phyloP scores from a whole-genome alignment of 306 rosid species.

The Vigna mungo region DNA sequence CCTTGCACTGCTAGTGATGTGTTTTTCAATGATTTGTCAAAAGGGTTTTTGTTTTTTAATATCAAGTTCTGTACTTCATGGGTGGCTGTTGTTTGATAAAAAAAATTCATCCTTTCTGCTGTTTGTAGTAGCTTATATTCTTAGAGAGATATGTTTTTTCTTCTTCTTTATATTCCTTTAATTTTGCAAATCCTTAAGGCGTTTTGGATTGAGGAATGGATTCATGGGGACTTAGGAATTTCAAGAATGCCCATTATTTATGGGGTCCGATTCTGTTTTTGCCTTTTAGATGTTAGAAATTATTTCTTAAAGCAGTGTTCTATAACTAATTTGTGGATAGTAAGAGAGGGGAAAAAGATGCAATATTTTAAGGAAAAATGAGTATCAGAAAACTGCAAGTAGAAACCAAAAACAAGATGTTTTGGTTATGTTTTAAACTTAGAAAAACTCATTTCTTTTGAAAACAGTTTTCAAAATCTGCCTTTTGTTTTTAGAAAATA shows the following conservation, averaged over 20 bases:
- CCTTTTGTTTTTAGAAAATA: neutral
- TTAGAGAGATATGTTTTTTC: neutral
- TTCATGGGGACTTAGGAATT: neutral
- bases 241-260: neutral
- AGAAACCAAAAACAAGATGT: neutral
- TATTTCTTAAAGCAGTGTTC: neutral
- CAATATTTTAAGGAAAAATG: neutral
- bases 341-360: neutral
- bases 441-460: neutral
- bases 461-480: neutral
- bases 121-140: constrained; percentile 19
- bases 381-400: neutral
- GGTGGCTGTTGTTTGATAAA: neutral
- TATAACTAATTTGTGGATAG: neutral
- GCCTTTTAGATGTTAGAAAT: neutral
- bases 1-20: neutral
- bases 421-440: neutral
- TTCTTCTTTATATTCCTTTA: too few species aligned
- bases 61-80: constrained; percentile 6
- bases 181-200: constrained; percentile 17
- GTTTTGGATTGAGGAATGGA: neutral
- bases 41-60: neutral
- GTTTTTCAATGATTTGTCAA: constrained; percentile 6
- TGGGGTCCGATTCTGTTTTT: neutral
- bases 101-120: neutral